Base-by-base conservation (phyloP, 768 basidiomycete species). In the Russula olivacea region DNA sequence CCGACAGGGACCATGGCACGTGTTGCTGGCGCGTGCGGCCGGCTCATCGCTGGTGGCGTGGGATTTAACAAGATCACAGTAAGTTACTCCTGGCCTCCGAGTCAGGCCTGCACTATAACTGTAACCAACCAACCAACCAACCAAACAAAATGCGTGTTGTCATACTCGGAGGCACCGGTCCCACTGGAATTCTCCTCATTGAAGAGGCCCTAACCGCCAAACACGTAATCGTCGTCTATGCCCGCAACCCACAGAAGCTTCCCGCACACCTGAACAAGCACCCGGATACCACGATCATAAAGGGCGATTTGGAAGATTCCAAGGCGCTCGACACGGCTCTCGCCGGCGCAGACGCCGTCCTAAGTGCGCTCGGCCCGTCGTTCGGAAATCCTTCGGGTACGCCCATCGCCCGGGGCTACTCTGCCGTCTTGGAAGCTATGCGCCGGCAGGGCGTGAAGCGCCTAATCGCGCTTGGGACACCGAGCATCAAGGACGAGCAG, bases 91-190 rank as follows among this genome's bases (percentile, higher is more conserved):
- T n/a, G n/a, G n/a, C n/a, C 28, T 28, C 28, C 28, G 28, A 28
- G 2, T 28, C 28, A 34, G 32, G 11, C 34, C 34, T 34, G 34
- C 34, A 3, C 34, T 12, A 3, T 34, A 34, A 34, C 34, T 1
- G 8, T 2, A 32, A 30, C 30, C 30, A 34, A 34, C 34, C 34
- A 38, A 38, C 36, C 38, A 43, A 9, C 9, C 19, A 10, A 45
- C 25, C 55, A 43, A 54, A 51, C 47, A 59, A 40, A 19, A 81
- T 82, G 82, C 83, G 77, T 28, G 68, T 88, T 61, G 76, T 90
- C 58, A 76, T 90, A 61, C 77, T 91, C n/a, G 89, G 88, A 19
- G 84, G 79, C 25, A 91, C 88, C 3, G 88, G 88, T 1, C 78
- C 82, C 15, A 73, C 74, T 40, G 89, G 88, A 54, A 72, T 81